phyloP scores from a whole-genome alignment of 768 basidiomycete genomes.

The Pleurotus cornucopiae region DNA sequence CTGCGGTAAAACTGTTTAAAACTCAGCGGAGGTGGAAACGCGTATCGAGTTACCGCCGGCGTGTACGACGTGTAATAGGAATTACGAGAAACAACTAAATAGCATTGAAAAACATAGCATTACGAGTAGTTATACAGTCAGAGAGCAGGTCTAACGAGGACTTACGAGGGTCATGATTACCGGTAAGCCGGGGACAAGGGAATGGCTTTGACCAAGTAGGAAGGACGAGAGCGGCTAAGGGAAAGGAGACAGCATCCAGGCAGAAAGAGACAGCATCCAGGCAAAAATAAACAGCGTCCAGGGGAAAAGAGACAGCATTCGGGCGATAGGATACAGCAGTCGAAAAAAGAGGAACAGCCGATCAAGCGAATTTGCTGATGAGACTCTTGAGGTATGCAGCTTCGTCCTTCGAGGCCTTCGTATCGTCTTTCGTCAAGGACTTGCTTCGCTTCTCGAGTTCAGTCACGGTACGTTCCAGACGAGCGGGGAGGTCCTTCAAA shows the following conservation, averaged over 20 bases:
- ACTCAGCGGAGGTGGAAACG: not conserved
- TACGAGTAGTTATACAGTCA: too few relatives aligned
- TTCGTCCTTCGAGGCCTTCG: conserved; percentile 14
- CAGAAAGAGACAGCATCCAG: too few relatives aligned
- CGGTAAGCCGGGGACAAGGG: too few relatives aligned
- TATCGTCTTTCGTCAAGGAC: conserved; percentile 30
- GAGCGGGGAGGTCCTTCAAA: conserved; percentile 41
- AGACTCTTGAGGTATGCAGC: conserved; percentile 27
- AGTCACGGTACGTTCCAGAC: conserved; percentile 48
- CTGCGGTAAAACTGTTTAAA: not conserved
- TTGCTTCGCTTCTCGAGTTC: conserved; percentile 52
- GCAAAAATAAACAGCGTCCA: not conserved
- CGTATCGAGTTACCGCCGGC: not conserved
- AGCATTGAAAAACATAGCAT: too few relatives aligned
- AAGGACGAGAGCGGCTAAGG: too few relatives aligned
- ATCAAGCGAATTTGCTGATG: conserved; percentile 20
- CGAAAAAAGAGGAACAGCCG: not conserved
- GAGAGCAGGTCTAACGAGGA: too few relatives aligned
- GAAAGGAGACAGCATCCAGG: too few relatives aligned
- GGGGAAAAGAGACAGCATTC: not conserved
- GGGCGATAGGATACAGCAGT: not conserved
- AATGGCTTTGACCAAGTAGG: too few relatives aligned
- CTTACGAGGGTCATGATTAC: too few relatives aligned
- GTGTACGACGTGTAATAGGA: not conserved
- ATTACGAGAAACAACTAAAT: not conserved